Base-by-base conservation (phyloP, 2,329 filamentous ascomycete genomes). In the Saccharata proteae region DNA sequence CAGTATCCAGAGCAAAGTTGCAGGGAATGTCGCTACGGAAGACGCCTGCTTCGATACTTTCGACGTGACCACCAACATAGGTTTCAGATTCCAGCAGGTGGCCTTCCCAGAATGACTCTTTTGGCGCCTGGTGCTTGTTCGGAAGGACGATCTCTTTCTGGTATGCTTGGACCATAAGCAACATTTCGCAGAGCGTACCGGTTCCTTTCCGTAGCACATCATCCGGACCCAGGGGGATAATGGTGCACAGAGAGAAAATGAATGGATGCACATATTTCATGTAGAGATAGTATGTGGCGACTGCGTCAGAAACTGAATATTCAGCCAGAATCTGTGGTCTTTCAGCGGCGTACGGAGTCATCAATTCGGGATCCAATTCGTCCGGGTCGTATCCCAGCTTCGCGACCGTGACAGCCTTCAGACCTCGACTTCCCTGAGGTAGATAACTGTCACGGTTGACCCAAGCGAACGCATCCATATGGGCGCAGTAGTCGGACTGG, bases 191-290 rank as follows among this genome's bases (percentile, higher is more conserved):
- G n/a, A 98, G 71, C 1, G 90, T 98, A 55, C 90, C 90, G 0
- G 90, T 98, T 52, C 90, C 90, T 56, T 98, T 98, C 43, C 90
- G 74, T 45, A 96, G 57, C 2, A 86, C 83, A 50, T 96, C 90
- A 48, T 98, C 88, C 19, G 86, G 84, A 26, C 83, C 84, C 1
- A 98, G 68, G 0, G 90, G 90, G 52, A 98, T 67, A 60, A 98
- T 94, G 1, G 86, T 98, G 59, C 90, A 98, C 1, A 98, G 65
- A 1, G 92, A 96, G 67, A 98, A 98, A 54, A 98, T 90, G 64
- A 98, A 98, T 3, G 90, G 90, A 54, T 98, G 90, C n/a, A 98
- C 83, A 55, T 98, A 98, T 77, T 98, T 98, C 92, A 98, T 98
- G 68, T 98, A 98, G 39, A 98, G 64, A 51, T 98, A 98, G 54